phyloP scores from a whole-genome alignment of 768 basidiomycete species.

The Glaciozyma antarctica region DNA sequence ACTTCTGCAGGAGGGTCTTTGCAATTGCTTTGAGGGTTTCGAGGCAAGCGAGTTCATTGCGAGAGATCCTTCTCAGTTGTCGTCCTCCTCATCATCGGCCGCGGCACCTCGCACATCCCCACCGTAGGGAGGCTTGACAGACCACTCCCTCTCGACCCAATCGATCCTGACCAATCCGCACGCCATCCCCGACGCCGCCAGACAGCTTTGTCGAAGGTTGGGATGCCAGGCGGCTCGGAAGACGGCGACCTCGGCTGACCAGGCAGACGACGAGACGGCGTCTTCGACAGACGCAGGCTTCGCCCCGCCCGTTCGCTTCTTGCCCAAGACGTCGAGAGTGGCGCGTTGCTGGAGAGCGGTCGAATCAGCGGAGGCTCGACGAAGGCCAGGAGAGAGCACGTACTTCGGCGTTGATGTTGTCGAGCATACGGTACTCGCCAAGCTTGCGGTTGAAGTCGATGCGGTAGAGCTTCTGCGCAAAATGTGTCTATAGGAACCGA shows the following conservation, averaged over 20 bases:
- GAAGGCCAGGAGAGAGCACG: constrained; percentile 3
- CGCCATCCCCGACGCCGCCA: constrained; percentile 70
- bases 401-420: constrained; percentile 67
- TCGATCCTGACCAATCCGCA: constrained; percentile 82
- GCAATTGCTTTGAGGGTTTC: no score
- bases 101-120: neutral
- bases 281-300: neutral
- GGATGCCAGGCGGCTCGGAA: constrained; percentile 75
- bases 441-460: constrained; percentile 74
- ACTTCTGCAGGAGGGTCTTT: no score
- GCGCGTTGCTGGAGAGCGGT: neutral
- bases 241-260: constrained; percentile 68
- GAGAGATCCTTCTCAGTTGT: no score
- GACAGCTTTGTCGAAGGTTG: constrained; percentile 46
- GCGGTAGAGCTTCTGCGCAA: constrained; percentile 58
- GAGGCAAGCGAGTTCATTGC: no score
- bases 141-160: constrained; percentile 37
- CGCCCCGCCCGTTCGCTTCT: neutral
- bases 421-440: constrained; percentile 76
- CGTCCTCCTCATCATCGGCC: no score
- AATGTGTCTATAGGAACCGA: constrained; percentile 51
- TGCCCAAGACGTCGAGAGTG: neutral
- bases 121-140: neutral
- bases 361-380: neutral
- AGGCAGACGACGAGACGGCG: constrained; percentile 43